phyloP scores from a whole-genome alignment of 345 rosid genomes.

The Linum lewisii region DNA sequence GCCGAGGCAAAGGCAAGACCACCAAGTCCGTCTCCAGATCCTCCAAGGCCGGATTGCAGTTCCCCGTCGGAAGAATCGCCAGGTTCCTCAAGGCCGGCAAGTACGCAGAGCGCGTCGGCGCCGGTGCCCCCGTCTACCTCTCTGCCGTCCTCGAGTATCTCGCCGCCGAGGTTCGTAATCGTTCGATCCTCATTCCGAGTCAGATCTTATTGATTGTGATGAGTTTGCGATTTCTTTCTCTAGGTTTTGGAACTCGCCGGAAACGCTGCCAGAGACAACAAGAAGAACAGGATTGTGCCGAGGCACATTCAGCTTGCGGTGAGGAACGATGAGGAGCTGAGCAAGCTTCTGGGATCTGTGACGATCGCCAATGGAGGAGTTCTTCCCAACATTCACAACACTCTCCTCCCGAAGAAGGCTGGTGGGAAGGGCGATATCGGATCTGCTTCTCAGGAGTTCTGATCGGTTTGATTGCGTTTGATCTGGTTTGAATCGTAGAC shows the following conservation, averaged over 20 bases:
- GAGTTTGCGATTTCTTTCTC: background rate
- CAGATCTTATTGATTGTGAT: background rate
- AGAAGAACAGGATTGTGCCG: constrained; percentile 62
- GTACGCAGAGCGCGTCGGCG: constrained; percentile 61
- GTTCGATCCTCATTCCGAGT: no score
- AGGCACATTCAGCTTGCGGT: constrained; percentile 72
- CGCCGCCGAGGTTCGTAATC: constrained; percentile 52
- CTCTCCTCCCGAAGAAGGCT: constrained; percentile 27
- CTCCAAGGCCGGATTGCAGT: constrained; percentile 59
- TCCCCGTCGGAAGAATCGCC: constrained; percentile 60
- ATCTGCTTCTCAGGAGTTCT: no score
- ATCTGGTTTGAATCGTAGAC: no score
- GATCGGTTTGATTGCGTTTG: no score
- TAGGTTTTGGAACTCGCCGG: constrained; percentile 71
- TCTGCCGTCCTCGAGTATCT: constrained; percentile 79
- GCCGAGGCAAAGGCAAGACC: constrained; percentile 61
- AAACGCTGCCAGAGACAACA: constrained; percentile 70
- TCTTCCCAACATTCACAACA: constrained; percentile 59
- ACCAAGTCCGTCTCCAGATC: constrained; percentile 58
- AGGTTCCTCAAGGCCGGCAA: constrained; percentile 66
- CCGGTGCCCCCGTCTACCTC: constrained; percentile 69
- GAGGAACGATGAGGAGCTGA: constrained; percentile 58
- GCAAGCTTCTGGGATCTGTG: constrained; percentile 53
- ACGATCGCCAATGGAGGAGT: constrained; percentile 73
- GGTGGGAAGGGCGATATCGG: no score